These are phyloP conservation scores for Starmerella davenportii DNA, from an alignment of 805 yeast species.

Conservation along the genomic window DNA sequence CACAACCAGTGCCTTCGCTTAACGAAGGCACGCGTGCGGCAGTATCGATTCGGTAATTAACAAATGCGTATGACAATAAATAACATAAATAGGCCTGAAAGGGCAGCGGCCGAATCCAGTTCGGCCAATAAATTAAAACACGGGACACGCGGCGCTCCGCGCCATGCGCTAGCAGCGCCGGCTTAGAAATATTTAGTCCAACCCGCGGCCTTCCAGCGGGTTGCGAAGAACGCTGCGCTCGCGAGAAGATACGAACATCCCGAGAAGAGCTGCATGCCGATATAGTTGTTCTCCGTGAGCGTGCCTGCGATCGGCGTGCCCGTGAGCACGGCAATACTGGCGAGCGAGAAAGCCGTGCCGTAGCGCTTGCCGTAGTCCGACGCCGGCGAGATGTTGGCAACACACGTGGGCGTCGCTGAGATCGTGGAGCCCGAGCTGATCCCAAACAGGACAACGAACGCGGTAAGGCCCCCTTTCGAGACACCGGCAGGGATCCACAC, in stretches of 20 bases:
- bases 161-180: too few species aligned
- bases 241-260: constrained; percentile 19
- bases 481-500: constrained; percentile 47
- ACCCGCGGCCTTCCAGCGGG: constrained; percentile 18
- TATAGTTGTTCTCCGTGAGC: constrained; percentile 17
- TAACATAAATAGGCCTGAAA: too few species aligned
- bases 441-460: constrained; percentile 30
- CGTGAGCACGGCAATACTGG: constrained; percentile 23
- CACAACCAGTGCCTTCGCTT: too few species aligned
- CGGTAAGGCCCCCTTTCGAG: constrained; percentile 32
- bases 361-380: constrained; percentile 51
- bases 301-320: constrained; percentile 28
- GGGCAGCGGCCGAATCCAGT: too few species aligned
- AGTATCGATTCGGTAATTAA: too few species aligned
- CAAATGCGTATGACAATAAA: too few species aligned
- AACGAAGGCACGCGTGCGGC: too few species aligned
- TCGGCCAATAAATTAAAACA: too few species aligned
- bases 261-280: constrained; percentile 22
- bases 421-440: constrained; percentile 27
- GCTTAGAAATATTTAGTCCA: too few species aligned
- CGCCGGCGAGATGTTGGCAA: constrained; percentile 42
- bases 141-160: too few species aligned
- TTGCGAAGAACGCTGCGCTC: constrained; percentile 10
- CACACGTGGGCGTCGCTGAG: constrained; percentile 51
- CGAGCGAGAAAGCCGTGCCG: constrained; percentile 43